These are phyloP conservation scores for Pleurotus sapidus DNA, from an alignment of 768 basidiomycete genomes.

Conservation along the genomic window DNA sequence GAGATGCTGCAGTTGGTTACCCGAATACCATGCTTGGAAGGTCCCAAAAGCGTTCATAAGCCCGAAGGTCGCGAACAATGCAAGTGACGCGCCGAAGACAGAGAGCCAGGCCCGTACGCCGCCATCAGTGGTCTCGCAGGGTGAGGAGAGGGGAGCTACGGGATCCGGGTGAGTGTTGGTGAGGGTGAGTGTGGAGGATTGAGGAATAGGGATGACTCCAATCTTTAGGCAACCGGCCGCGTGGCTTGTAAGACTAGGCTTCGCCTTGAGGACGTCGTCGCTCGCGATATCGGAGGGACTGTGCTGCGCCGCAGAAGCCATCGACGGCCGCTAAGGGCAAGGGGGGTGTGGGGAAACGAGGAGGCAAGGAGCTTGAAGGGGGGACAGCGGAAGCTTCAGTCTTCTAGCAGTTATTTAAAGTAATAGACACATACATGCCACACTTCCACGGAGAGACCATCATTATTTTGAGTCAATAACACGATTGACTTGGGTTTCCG, in stretches of 20 bases:
- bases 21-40: slow-evolving; percentile 65
- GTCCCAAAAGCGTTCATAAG: slow-evolving; percentile 73
- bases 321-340: background rate
- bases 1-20: slow-evolving; percentile 50
- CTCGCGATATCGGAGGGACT: background rate
- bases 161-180: background rate
- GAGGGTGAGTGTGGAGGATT: background rate
- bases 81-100: slow-evolving; percentile 63
- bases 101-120: slow-evolving; percentile 39
- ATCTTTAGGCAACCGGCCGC: background rate
- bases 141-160: background rate
- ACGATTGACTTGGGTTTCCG: no score
- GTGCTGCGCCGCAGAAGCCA: background rate
- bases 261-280: background rate
- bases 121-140: slow-evolving; percentile 20
- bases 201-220: background rate
- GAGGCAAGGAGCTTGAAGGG: background rate
- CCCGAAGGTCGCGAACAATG: slow-evolving; percentile 69
- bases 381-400: background rate
- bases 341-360: background rate
- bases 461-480: background rate
- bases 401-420: background rate
- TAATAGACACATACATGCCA: background rate
- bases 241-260: background rate
- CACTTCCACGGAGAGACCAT: slow-evolving; percentile 1